Evolutionary conservation across 1,284 basidiomycete species (phyloP).

Genomic region (Irpex sp.): DNA sequence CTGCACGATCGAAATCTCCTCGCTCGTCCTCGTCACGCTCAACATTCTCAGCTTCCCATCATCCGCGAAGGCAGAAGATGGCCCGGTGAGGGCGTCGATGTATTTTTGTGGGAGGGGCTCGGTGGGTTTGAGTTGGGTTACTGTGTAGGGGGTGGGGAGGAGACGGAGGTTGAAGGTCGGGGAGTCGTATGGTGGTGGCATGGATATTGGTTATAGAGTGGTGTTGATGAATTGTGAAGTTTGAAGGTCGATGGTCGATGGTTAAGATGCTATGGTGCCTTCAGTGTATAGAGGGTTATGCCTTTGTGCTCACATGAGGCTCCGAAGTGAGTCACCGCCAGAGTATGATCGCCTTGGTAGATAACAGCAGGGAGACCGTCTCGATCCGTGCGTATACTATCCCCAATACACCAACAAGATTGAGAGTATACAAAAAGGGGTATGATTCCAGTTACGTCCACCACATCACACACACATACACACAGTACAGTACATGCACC

Average conservation of each 20-base stretch:
- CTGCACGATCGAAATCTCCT: slow-evolving; percentile 58
- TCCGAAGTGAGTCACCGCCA: too few relatives aligned
- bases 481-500: not conserved
- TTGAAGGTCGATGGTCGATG: too few relatives aligned
- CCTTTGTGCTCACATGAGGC: too few relatives aligned
- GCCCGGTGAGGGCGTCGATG: not conserved
- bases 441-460: too few relatives aligned
- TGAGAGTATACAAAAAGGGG: too few relatives aligned
- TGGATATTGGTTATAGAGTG: slow-evolving; percentile 15
- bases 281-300: too few relatives aligned
- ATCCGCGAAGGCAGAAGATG: slow-evolving; percentile 4
- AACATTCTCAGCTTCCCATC: slow-evolving; percentile 31
- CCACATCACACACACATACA: not conserved
- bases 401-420: too few relatives aligned
- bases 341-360: too few relatives aligned
- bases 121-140: slow-evolving; percentile 41
- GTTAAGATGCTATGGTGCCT: too few relatives aligned
- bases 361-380: too few relatives aligned
- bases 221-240: too few relatives aligned
- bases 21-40: slow-evolving; percentile 52
- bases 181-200: slow-evolving; percentile 38
- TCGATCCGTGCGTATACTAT: too few relatives aligned
- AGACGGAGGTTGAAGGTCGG: slow-evolving; percentile 44
- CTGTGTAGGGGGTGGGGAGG: slow-evolving; percentile 50
- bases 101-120: slow-evolving; percentile 17